Base-by-base conservation (phyloP, 23 red algal genomes). In the Porphyridium purpureum region DNA sequence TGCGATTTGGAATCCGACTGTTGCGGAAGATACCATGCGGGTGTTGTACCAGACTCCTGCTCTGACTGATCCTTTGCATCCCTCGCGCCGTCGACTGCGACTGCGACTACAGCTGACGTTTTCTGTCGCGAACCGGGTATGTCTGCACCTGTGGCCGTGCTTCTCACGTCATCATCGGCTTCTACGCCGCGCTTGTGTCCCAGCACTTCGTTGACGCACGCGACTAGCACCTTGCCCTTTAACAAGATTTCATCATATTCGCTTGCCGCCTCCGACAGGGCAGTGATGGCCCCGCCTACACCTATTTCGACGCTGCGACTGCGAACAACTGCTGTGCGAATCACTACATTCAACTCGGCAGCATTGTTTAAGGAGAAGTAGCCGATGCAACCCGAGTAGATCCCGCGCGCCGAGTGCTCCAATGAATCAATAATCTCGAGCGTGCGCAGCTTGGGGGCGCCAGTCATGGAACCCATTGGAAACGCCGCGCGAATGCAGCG, bases 381-480 rank as follows among this genome's bases (percentile, higher is more conserved):
- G 4, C 90, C 90, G n/a, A 98, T 81, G 14, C 59, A 74, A 28
- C 90, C 90, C 11, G 77, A 84, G 47, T 86, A 98, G 24, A 86
- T 52, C 1, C 90, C 90, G 15, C 90, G 55, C 20, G 72, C 56
- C 19, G 70, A 78, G 17, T 6, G 6, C 40, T 98, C 90, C 19
- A 98, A 59, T 0, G 25, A 41, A 51, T 98, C 90, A 5, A 98
- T 80, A 25, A 98, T 73, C 27, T 75, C 66, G 61, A 98, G 55
- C 22, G 90, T 98, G 47, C 90, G 59, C 3, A 81, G 47, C 59
- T 98, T 98, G 7, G 90, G 90, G 32, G 90, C 78, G 11, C 90
- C 90, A 21, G 90, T 98, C 90, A 98, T 98, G 4, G 90, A 98
- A 4, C 90, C 90, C 90, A 98, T 98, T 19, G 90, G 90, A 38